phyloP scores from a whole-genome alignment of 768 basidiomycete genomes.

The Boletales sp. region DNA sequence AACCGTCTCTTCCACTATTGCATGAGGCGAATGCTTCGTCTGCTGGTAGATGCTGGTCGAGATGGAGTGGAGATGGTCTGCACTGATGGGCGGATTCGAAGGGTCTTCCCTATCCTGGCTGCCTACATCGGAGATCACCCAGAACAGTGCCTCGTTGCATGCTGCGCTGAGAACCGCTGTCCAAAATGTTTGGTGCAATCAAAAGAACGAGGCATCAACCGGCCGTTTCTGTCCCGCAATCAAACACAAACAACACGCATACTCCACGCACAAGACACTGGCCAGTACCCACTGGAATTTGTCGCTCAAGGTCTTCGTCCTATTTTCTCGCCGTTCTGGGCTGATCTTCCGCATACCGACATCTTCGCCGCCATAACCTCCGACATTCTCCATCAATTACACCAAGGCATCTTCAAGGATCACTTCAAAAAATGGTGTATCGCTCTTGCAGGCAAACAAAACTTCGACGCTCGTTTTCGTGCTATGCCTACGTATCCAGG shows the following conservation, averaged over 20 bases:
- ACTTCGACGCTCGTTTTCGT: neutral
- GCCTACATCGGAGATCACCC: neutral
- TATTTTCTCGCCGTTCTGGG: conserved; percentile 3
- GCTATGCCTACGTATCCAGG: neutral
- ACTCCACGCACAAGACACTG: no score
- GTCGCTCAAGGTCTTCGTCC: neutral
- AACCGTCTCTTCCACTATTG: conserved; percentile 1
- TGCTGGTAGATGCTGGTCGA: neutral
- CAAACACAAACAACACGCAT: no score
- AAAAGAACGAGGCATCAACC: no score
- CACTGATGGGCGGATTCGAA: neutral
- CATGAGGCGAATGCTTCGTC: neutral
- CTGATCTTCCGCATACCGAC: neutral
- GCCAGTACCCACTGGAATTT: no score
- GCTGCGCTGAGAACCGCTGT: no score
- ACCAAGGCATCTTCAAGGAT: conserved; percentile 1
- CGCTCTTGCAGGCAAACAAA: accelerated
- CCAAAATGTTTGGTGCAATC: no score
- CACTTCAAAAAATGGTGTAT: conserved; percentile 1
- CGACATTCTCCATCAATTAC: neutral
- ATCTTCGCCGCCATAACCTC: neutral
- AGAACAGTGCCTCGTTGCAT: conserved; percentile 4
- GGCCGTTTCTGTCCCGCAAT: no score
- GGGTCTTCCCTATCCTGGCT: neutral
- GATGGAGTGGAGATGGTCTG: conserved; percentile 1